These are phyloP conservation scores for Emydomyces testavorans DNA, from an alignment of 2,329 filamentous ascomycete species.

Conservation along the genomic window DNA sequence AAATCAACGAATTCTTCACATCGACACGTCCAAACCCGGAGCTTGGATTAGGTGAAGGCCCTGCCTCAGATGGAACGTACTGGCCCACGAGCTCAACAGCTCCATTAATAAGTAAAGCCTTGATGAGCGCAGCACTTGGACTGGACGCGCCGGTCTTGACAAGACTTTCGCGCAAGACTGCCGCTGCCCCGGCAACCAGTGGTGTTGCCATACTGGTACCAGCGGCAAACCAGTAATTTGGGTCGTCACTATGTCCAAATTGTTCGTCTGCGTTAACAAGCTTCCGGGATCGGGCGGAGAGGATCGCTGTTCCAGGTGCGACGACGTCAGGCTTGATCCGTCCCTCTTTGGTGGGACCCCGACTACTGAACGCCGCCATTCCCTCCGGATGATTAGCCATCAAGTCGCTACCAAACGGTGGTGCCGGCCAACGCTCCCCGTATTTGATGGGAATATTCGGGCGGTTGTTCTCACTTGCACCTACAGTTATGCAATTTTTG, in stretches of 20 bases:
- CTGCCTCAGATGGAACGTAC: constrained; percentile 16
- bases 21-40: constrained; percentile 20
- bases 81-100: constrained; percentile 17
- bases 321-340: constrained; percentile 21
- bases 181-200: constrained; percentile 20
- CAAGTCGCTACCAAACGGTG: constrained; percentile 12
- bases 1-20: constrained; percentile 15
- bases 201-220: constrained; percentile 22
- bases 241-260: constrained; percentile 14
- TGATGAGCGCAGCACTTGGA: constrained; percentile 20
- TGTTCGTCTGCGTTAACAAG: constrained; percentile 2
- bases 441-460: constrained; percentile 15
- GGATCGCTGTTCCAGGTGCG: constrained; percentile 19
- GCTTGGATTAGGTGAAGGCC: constrained; percentile 16
- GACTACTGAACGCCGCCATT: constrained; percentile 19
- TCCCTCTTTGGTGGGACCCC: constrained; percentile 17
- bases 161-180: constrained; percentile 18
- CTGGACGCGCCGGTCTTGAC: constrained; percentile 12
- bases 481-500: constrained; percentile 23
- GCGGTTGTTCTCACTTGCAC: constrained; percentile 19
- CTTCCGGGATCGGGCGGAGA: constrained; percentile 16
- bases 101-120: constrained; percentile 22
- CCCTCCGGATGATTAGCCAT: constrained; percentile 17
- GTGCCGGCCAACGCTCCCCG: constrained; percentile 8
- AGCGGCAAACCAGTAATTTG: constrained; percentile 13